Conservation (phyloP, 1,284 basidiomycete genomes). For the Ceratobasidium sp. region DNA sequence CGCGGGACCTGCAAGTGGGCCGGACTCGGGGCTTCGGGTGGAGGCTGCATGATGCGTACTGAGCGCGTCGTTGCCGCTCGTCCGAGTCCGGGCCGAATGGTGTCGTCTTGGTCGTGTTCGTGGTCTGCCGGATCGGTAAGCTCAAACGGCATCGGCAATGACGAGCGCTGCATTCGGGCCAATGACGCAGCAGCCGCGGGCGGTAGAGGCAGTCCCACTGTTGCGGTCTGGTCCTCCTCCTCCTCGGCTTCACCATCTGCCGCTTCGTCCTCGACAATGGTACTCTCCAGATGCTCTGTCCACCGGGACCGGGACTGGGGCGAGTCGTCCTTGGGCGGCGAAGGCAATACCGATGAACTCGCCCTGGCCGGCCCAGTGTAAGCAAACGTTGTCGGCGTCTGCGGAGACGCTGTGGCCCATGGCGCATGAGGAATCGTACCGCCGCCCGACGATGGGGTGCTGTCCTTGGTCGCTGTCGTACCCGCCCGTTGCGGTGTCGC, state of each 20-base stretch:
- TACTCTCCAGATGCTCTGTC: constrained; percentile 35
- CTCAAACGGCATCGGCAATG: constrained; percentile 22
- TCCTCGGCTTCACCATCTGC: constrained; percentile 6
- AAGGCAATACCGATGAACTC: constrained; percentile 3
- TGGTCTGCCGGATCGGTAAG: constrained; percentile 21
- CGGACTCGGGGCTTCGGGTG: background rate
- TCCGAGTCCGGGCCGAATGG: constrained; percentile 26
- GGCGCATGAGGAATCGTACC: background rate
- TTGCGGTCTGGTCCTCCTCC: background rate
- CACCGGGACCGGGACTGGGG: constrained; percentile 32
- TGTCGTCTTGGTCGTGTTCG: constrained; percentile 32
- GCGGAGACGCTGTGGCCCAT: constrained; percentile 1
- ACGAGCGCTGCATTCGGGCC: constrained; percentile 19
- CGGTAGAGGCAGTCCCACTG: constrained; percentile 9
- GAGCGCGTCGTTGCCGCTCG: constrained; percentile 25
- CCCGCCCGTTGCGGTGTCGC: constrained; percentile 17
- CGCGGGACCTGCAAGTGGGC: constrained; percentile 15
- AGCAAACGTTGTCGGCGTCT: constrained; percentile 38
- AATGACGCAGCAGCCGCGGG: constrained; percentile 8
- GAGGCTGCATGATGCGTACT: constrained; percentile 34
- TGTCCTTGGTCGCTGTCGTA: background rate
- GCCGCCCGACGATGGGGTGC: constrained; percentile 26
- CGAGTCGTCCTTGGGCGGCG: constrained; percentile 18
- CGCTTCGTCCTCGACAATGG: constrained; percentile 10
- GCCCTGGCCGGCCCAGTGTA: constrained; percentile 31